phyloP scores from a whole-genome alignment of 352 stramenopile genomes.

The Phytophthora nicotianae region DNA sequence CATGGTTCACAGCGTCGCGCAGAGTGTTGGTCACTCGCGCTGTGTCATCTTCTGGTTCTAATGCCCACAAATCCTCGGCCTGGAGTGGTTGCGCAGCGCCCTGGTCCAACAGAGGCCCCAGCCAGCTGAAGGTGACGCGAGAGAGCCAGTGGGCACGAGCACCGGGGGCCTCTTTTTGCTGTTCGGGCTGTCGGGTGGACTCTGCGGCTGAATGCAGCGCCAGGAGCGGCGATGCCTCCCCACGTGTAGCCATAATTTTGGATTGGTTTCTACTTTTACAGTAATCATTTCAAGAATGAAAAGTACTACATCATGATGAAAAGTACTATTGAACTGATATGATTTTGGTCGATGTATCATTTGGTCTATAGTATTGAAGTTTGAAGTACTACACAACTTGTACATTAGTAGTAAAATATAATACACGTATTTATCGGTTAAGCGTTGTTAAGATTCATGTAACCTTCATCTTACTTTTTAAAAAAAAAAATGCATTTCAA shows the following conservation, averaged over 20 bases:
- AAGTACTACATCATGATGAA: too few species aligned
- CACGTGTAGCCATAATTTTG: background rate
- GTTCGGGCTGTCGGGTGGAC: background rate
- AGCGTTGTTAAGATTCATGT: too few species aligned
- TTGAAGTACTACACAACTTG: too few species aligned
- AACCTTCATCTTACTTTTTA: too few species aligned
- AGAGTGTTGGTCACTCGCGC: constrained; percentile 36
- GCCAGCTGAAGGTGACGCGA: constrained; percentile 45
- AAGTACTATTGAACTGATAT: too few species aligned
- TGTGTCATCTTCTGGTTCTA: constrained; percentile 43
- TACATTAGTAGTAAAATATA: too few species aligned
- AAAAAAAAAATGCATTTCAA: too few species aligned
- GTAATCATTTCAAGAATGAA: too few species aligned
- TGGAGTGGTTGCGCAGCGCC: constrained; percentile 47
- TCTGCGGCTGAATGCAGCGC: constrained; percentile 25
- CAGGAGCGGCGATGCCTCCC: constrained; percentile 28
- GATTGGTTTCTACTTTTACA: background rate
- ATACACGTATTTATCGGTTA: too few species aligned
- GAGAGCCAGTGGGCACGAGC: constrained; percentile 25
- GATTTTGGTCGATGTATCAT: too few species aligned
- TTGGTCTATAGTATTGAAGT: too few species aligned
- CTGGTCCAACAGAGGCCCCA: constrained; percentile 41
- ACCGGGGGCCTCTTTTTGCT: constrained; percentile 1
- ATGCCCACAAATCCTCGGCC: constrained; percentile 43
- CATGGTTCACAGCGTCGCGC: constrained; percentile 19